Percentiles rank a stretch among this genome's conserved stretches.
Conservation (phyloP, 768 basidiomycete genomes). For the Lentinula guzmanii region DNA sequence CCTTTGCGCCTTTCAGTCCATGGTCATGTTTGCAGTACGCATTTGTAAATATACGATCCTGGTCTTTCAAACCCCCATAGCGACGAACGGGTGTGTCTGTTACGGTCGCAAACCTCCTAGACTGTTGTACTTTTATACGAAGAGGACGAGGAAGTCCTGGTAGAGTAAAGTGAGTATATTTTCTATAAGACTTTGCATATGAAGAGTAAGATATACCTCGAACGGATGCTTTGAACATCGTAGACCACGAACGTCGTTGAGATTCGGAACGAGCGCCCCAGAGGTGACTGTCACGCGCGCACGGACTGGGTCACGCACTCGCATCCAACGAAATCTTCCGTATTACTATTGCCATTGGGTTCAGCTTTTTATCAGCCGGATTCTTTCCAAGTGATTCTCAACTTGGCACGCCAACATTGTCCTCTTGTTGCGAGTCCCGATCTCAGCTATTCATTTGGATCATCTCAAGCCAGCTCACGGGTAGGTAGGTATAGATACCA, state of each 20-base stretch:
- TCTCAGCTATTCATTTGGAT: too few species aligned
- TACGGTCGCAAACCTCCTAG: slow-evolving; percentile 61
- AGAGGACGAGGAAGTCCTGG: slow-evolving; percentile 1
- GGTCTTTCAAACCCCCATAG: slow-evolving; percentile 93
- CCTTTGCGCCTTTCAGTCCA: slow-evolving; percentile 88
- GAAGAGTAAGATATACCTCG: background rate
- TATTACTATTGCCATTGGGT: too few species aligned
- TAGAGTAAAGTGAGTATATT: too few species aligned
- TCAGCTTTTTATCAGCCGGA: too few species aligned
- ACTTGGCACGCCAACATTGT: too few species aligned
- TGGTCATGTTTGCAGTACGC: slow-evolving; percentile 85
- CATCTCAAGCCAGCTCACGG: too few species aligned
- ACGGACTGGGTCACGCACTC: background rate
- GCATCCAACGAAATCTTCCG: too few species aligned
- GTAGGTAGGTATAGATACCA: too few species aligned
- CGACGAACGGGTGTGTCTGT: slow-evolving; percentile 73
- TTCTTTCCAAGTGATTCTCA: too few species aligned
- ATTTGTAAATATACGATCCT: slow-evolving; percentile 93
- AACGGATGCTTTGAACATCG: slow-evolving; percentile 1
- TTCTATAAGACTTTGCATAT: too few species aligned
- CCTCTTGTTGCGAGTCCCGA: too few species aligned
- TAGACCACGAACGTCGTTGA: background rate
- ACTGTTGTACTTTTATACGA: background rate
- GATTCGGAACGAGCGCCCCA: background rate
- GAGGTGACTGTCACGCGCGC: background rate